Conservation (phyloP, 495 filamentous ascomycete genomes). For the Penicillium atrosanguineum region DNA sequence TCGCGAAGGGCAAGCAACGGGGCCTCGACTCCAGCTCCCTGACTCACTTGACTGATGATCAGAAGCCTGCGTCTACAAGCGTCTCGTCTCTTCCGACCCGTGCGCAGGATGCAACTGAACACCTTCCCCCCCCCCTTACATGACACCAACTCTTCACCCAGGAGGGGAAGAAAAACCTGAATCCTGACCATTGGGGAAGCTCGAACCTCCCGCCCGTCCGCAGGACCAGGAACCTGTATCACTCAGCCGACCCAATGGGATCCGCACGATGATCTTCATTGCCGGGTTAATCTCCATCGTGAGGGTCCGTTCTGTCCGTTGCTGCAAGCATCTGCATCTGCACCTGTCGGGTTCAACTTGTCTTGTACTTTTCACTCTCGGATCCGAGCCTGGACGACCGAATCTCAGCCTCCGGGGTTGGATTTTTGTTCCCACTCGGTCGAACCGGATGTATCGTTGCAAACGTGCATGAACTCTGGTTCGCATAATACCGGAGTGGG, state of each 20-base stretch:
- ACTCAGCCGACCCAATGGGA: slow-evolving; percentile 2
- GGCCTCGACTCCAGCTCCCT: background rate
- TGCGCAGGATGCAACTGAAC: slow-evolving; percentile 8
- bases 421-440: background rate
- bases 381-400: background rate
- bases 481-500: slow-evolving; percentile 9
- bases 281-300: slow-evolving; percentile 8
- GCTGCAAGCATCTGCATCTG: slow-evolving; percentile 7
- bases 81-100: slow-evolving; percentile 7
- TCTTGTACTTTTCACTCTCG: background rate
- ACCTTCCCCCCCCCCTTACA: slow-evolving; percentile 16
- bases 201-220: background rate
- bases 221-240: background rate
- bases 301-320: background rate
- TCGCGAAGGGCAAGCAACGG: background rate
- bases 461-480: slow-evolving; percentile 26
- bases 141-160: slow-evolving; percentile 5
- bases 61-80: background rate
- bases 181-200: slow-evolving; percentile 5
- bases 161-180: background rate
- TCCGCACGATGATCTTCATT: background rate
- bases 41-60: background rate
- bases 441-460: background rate
- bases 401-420: slow-evolving; percentile 8
- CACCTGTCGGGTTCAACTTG: background rate